Evolutionary conservation across 1,284 basidiomycete genomes (phyloP).

Genomic region (Cronartium quercuum): DNA sequence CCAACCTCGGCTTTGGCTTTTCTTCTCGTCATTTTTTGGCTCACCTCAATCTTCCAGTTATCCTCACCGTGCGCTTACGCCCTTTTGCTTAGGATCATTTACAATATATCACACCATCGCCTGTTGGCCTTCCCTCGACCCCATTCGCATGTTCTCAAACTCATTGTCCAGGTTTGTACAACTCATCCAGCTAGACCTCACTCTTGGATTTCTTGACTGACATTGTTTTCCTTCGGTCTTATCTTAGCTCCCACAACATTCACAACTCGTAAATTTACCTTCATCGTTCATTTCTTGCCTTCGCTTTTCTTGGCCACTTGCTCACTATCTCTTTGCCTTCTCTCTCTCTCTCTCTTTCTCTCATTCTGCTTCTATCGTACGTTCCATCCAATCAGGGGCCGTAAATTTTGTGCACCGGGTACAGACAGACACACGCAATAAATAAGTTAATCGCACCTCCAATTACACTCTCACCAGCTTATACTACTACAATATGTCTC

Average conservation of each 20-base stretch:
- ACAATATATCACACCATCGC: background rate
- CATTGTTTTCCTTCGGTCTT: background rate
- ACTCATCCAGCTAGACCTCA: no score
- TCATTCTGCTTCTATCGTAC: background rate
- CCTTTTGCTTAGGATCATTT: background rate
- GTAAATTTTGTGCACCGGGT: constrained; percentile 35
- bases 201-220: background rate
- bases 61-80: background rate
- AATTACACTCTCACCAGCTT: background rate
- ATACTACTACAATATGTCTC: background rate
- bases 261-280: constrained; percentile 14
- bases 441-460: background rate
- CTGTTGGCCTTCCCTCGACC: background rate
- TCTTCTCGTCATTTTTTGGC: no score
- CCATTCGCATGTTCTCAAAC: constrained; percentile 22
- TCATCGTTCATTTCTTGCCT: background rate
- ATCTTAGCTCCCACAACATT: constrained; percentile 27
- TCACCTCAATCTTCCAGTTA: no score
- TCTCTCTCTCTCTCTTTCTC: background rate
- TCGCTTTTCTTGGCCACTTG: background rate
- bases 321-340: background rate
- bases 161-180: constrained; percentile 8
- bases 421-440: constrained; percentile 7
- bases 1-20: no score
- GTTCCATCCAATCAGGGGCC: constrained; percentile 12